These are phyloP conservation scores for Candida endomychidarum DNA, from an alignment of 805 yeast genomes.

Conservation along the genomic window DNA sequence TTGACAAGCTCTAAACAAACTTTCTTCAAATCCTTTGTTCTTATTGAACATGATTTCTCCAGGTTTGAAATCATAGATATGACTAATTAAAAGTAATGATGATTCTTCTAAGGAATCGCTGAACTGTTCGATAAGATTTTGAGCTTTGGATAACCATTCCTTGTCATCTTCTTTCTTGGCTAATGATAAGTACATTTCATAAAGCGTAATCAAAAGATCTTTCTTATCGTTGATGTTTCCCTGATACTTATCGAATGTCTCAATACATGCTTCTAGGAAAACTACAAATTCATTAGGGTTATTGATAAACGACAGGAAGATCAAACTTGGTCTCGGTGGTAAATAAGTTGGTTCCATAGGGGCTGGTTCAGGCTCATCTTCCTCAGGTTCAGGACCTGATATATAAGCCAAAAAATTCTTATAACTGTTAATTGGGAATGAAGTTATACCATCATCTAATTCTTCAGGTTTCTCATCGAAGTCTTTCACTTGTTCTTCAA, in stretches of 20 bases:
- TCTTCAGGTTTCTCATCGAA: background rate
- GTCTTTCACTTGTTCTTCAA: background rate
- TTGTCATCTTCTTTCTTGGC: conserved; percentile 35
- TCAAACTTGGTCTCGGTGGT: conserved; percentile 87
- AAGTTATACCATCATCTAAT: conserved; percentile 6
- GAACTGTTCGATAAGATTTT: conserved; percentile 45
- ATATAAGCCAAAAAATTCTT: conserved; percentile 31
- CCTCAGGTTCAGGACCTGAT: conserved; percentile 18
- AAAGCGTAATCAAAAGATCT: conserved; percentile 74
- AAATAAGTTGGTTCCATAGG: conserved; percentile 65
- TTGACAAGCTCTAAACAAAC: conserved; percentile 65
- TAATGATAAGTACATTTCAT: conserved; percentile 74
- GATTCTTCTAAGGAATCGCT: conserved; percentile 54
- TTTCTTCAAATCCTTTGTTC: conserved; percentile 51
- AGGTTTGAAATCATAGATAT: conserved; percentile 52
- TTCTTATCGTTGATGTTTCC: conserved; percentile 67
- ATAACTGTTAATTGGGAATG: conserved; percentile 31
- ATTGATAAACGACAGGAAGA: conserved; percentile 82
- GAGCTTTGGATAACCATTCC: conserved; percentile 70
- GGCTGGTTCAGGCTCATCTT: conserved; percentile 10
- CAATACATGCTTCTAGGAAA: conserved; percentile 87
- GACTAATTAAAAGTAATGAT: conserved; percentile 55
- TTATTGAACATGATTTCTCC: conserved; percentile 46
- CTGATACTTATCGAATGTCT: conserved; percentile 72
- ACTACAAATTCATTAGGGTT: conserved; percentile 88